phyloP scores from a whole-genome alignment of 75 land plant genomes.

The Sequoiadendron giganteum region DNA sequence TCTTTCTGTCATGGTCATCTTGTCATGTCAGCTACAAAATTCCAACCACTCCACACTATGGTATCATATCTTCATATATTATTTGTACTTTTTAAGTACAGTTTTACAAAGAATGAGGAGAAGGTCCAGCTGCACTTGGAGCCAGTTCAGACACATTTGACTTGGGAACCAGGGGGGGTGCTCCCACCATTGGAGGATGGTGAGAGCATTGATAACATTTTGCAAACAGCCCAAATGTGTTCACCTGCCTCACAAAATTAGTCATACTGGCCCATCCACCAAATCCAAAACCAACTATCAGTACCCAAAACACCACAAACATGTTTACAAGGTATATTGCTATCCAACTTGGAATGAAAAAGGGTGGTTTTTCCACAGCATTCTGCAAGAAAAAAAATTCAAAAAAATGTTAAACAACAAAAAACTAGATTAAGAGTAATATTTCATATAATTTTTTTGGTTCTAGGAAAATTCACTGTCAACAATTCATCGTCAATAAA shows the following conservation, averaged over 20 bases:
- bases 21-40: not conserved
- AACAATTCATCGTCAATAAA: no score
- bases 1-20: not conserved
- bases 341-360: conserved; percentile 90
- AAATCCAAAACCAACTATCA: conserved; percentile 81
- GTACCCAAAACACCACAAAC: conserved; percentile 80
- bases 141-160: not conserved
- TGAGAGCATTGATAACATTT: conserved; percentile 90
- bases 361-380: conserved; percentile 90
- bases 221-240: conserved; percentile 88
- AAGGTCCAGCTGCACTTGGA: not conserved
- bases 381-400: conserved; percentile 39
- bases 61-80: not conserved
- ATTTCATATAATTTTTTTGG: no score
- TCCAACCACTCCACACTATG: conserved; percentile 1
- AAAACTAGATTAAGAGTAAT: not conserved
- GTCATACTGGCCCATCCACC: conserved; percentile 98
- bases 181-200: conserved; percentile 16
- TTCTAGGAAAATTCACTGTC: no score
- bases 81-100: not conserved
- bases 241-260: conserved; percentile 80
- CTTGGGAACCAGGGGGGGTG: conserved; percentile 4
- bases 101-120: not conserved
- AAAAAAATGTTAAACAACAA: not conserved
- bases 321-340: conserved; percentile 69